Base-by-base conservation (phyloP, 192 early-diverging fungal species). In the Dimargaris verticillata region DNA sequence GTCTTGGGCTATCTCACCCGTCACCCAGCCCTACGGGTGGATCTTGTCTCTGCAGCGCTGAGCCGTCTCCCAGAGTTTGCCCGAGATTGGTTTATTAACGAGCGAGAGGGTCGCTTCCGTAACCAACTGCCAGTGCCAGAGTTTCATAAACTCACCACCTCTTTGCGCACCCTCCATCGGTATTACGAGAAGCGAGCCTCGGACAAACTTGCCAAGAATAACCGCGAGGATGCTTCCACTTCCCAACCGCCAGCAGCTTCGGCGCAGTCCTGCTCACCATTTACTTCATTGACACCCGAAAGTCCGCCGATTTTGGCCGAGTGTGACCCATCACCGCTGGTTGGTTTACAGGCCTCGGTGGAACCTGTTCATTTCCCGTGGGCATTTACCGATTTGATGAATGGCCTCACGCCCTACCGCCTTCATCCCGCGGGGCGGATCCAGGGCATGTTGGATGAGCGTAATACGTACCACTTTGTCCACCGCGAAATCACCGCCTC, bases 341-440 rank as follows among this genome's bases (percentile, higher is more conserved):
- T n/a, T 26, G 22, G 12, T 26, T 2, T 12, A n/a, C 26, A 7
- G n/a, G 10, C 53, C 53, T 25, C 53, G 53, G 18, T 59, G 20
- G 43, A 12, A 15, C 57, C 57, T 15, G 15, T 22, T 20, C 38
- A 59, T n/a, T 43, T 59, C 14, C 57, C 57, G 33, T 59, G 57
- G 57, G 38, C 57, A 1, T 28, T 59, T 44, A n/a, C 38, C 57
- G 57, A 59, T 43, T 44, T 44, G 17, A 59, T 41, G 38, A 59
- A 59, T n/a, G 57, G 26, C 18, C 33, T 43, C 5, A 59, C 57
- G 13, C 57, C 57, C 6, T 59, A 59, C 22, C 57, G 43, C 57
- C 57, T 17, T 38, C 57, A 59, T 33, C 57, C 57, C 13, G 57
- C 57, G 38, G 42, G n/a, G 1, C 33, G 20, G 5, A 22, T 59